phyloP scores from a whole-genome alignment of 257 asterid genomes.

The Salvia rosmarinus region DNA sequence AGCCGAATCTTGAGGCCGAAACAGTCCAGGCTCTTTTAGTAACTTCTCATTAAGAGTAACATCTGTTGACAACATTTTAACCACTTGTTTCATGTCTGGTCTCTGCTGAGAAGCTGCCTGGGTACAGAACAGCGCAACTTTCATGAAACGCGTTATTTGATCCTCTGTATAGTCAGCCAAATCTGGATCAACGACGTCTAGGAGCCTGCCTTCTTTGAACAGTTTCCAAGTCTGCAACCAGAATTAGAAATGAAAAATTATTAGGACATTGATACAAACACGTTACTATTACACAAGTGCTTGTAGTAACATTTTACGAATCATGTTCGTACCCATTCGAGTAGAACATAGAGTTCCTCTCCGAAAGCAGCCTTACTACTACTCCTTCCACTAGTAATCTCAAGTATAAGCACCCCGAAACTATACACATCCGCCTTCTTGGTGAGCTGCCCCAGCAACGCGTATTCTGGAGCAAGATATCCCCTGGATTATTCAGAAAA shows the following conservation, averaged over 20 bases:
- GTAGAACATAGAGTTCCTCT: slow-evolving; percentile 55
- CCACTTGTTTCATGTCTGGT: slow-evolving; percentile 83
- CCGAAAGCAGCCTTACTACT: slow-evolving; percentile 73
- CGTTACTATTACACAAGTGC: not conserved
- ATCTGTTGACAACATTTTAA: slow-evolving; percentile 64
- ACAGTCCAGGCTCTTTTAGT: slow-evolving; percentile 64
- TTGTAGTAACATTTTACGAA: too few species aligned
- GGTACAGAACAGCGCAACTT: slow-evolving; percentile 74
- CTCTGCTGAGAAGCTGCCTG: slow-evolving; percentile 70
- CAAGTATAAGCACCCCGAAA: slow-evolving; percentile 82
- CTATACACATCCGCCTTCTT: slow-evolving; percentile 85
- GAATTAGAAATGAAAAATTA: slow-evolving; percentile 2
- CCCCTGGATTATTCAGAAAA: slow-evolving; percentile 49
- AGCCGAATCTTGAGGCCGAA: slow-evolving; percentile 39
- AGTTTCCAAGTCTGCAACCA: slow-evolving; percentile 76
- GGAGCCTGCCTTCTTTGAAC: slow-evolving; percentile 56
- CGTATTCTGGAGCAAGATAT: slow-evolving; percentile 84
- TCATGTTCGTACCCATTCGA: slow-evolving; percentile 67
- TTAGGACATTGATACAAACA: not conserved
- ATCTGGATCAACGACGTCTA: slow-evolving; percentile 71
- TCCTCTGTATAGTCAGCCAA: slow-evolving; percentile 51
- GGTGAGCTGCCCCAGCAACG: slow-evolving; percentile 69
- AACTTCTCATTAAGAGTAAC: slow-evolving; percentile 60
- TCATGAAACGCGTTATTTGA: slow-evolving; percentile 56
- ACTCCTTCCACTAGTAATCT: slow-evolving; percentile 71